Evolutionary conservation across 257 asterid genomes (phyloP).

Genomic region (Ocimum tenuiflorum): DNA sequence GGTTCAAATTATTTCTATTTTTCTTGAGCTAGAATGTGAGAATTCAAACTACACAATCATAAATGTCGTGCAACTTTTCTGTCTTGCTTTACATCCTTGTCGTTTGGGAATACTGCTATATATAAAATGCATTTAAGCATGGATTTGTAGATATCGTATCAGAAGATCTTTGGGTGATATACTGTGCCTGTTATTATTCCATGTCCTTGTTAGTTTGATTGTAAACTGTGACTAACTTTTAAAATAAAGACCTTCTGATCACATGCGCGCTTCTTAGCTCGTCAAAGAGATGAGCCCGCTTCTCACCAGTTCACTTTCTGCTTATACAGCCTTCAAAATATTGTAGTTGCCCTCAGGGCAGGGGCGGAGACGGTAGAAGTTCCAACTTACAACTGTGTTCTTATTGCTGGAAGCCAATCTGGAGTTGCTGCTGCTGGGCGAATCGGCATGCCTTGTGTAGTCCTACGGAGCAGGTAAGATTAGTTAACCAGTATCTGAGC

Average conservation of each 20-base stretch:
- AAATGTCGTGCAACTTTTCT: neutral
- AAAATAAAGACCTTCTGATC: neutral
- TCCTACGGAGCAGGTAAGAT: constrained; percentile 82
- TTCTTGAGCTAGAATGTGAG: neutral
- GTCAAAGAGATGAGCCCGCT: neutral
- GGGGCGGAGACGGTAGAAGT: constrained; percentile 70
- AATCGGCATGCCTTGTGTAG: constrained; percentile 74
- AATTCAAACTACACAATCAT: neutral
- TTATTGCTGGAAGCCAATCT: constrained; percentile 76
- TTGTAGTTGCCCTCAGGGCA: constrained; percentile 74
- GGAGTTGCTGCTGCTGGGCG: constrained; percentile 83
- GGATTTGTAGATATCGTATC: neutral
- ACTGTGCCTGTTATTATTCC: no score
- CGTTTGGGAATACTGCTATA: neutral
- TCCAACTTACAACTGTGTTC: constrained; percentile 52
- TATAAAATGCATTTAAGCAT: neutral
- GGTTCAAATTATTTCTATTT: neutral
- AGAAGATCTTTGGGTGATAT: neutral
- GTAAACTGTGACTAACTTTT: neutral
- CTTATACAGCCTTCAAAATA: constrained; percentile 52
- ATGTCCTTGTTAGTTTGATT: neutral
- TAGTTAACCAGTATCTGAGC: neutral
- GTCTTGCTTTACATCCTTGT: neutral
- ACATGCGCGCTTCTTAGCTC: neutral
- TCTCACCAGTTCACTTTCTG: neutral